Evolutionary conservation across 2,329 filamentous ascomycete species (phyloP), one percentile per base, ranked within the genome.

Genomic region (Aspergillus sojae): DNA sequence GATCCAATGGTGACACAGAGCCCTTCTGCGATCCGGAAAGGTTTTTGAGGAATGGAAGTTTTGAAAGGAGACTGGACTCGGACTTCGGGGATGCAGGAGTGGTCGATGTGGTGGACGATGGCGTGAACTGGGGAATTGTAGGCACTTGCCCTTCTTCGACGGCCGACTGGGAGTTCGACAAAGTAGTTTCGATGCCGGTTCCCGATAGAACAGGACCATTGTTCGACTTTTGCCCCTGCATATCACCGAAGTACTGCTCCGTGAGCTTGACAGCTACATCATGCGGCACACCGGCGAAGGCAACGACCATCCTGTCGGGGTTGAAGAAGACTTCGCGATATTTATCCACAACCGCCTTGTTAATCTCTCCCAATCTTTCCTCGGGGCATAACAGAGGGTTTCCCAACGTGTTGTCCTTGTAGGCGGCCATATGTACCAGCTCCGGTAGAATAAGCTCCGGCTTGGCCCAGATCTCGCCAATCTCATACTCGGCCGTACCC

Each of bases 391-490:
- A 81, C 68, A 99, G 79, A 4, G 95, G 95, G 78, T 98, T 96
- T 43, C 95, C 95, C 14, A 99, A 84, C 0, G 95, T 98, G 80
- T 99, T 98, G 75, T 95, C 91, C 82, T 93, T 95, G 81, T 92
- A 99, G 2, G 94, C 95, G 11, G 95, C 93, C 82, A 94, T 95
- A 78, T 99, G 95, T 43, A 98, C 90, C 70, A 99, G 81, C 80
- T 99, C 95, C 0, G 95, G 95, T 65, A 99, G 82, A 70, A 99
- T 98, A 61, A 99, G 86, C 74, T 98, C 94, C 0, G 95, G 94
- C 84, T 96, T 98, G 71, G 91, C 90, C 95, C 95, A 99, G 62
- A 99, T 98, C 82, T 98, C 95, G 28, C 89, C 88, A 77, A 99
- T 95, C 81, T 99, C 95, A 76, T 98, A 99, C 58, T 94, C 88